Conservation (phyloP, 78 protist genomes). For the Polysphondylium violaceum region DNA sequence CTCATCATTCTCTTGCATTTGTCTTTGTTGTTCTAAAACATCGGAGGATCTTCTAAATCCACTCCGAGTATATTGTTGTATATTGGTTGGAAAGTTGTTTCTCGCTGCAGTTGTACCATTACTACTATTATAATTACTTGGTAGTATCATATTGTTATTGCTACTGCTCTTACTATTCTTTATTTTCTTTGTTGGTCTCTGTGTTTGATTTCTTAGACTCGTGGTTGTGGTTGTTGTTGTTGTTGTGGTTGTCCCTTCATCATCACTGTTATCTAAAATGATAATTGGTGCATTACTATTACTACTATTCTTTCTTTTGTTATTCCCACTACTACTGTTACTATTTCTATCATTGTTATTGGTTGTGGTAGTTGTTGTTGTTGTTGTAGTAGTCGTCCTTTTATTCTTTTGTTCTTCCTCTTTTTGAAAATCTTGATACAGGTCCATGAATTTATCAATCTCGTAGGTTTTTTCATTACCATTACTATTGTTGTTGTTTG, state of each 20-base stretch:
- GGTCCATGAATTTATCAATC: neutral
- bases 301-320: too few species aligned
- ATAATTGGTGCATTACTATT: too few species aligned
- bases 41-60: too few species aligned
- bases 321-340: neutral
- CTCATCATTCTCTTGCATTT: too few species aligned
- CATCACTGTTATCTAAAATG: too few species aligned
- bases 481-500: neutral
- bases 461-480: constrained; percentile 14
- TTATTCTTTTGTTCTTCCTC: constrained; percentile 4
- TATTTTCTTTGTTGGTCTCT: neutral
- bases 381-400: neutral
- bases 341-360: neutral
- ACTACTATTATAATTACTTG: too few species aligned
- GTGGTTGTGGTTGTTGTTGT: neutral
- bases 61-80: too few species aligned
- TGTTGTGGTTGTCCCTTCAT: neutral
- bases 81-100: too few species aligned
- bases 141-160: too few species aligned
- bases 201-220: neutral
- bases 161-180: neutral
- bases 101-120: too few species aligned
- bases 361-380: constrained; percentile 19
- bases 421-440: constrained; percentile 8
- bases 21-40: too few species aligned